Base-by-base conservation (phyloP, 2,329 filamentous ascomycete genomes). In the Ophiostoma perfectum region DNA sequence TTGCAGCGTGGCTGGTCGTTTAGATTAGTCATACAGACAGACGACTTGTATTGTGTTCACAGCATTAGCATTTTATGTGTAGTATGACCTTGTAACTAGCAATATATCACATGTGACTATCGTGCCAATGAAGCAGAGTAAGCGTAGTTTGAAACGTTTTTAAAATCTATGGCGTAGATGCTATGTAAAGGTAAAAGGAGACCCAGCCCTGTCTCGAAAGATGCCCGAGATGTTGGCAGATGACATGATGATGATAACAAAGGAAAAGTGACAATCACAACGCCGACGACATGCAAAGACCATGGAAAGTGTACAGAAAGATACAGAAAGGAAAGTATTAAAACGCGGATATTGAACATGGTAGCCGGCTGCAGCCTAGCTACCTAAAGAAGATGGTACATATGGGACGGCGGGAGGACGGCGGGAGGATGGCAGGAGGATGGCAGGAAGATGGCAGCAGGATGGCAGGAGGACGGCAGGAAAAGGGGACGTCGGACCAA, bases 261-360 rank as follows among this genome's bases (percentile, higher is more conserved):
- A 55, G 16, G 18, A 18, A 62, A 9, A 62, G 38, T 42, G 27
- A 27, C 27, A 27, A 27, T 27, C 27, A 36, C 18, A 63, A 63
- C 60, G 60, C 60, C 60, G 39, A 42, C 39, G 58, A 42, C 39
- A 63, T 63, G 60, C 60, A 63, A 27, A 27, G 12, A 18, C 38
- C 60, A 11, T 11, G 9, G 8, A 12, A 63, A 44, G 27, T 42
- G 39, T 9, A 44, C 2, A 18, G 8, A 63, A 18, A 62, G 7
- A 62, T 5, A 42, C 16, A 41, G 7, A 42, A 62, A 58, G 65
- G 12, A 39, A 60, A 18, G 62, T 44, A 66, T 36, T 67, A 27
- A 49, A 65, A 68, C 27, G 58, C 27, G 60, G 63, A 66, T 16
- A 18, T 45, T 52, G 44, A 38, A 45, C 36, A 63, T 2, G 45